phyloP scores from a whole-genome alignment of 345 rosid genomes.

The Lepidium sativum region DNA sequence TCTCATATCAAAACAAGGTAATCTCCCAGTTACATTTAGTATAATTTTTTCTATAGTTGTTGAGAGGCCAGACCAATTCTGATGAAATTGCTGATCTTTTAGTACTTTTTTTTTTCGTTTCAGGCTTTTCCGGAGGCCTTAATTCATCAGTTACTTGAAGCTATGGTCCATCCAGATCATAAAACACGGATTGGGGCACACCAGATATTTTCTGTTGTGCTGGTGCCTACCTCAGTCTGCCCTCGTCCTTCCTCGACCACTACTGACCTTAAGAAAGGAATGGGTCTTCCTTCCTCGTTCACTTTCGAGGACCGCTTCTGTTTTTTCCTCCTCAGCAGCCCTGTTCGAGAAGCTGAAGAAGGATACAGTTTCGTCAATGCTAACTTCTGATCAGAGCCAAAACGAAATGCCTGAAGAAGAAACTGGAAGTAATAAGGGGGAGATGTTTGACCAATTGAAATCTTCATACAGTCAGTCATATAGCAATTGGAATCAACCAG shows the following conservation, averaged over 20 bases:
- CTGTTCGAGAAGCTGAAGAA: conserved; percentile 81
- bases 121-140: conserved; percentile 95
- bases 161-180: conserved; percentile 94
- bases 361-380: conserved; percentile 38
- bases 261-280: conserved; percentile 41
- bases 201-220: conserved; percentile 86
- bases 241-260: conserved; percentile 45
- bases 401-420: conserved; percentile 34
- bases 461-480: conserved; percentile 34
- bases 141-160: conserved; percentile 87
- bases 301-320: conserved; percentile 90
- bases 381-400: conserved; percentile 29
- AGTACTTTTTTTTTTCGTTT: conserved; percentile 8
- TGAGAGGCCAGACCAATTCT: background rate
- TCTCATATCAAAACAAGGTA: conserved; percentile 79
- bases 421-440: conserved; percentile 26
- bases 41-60: background rate
- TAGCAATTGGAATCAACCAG: conserved; percentile 20
- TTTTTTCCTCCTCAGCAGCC: conserved; percentile 97
- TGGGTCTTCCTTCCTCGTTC: conserved; percentile 59
- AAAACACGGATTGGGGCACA: conserved; percentile 90
- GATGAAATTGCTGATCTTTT: background rate
- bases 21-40: background rate
- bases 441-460: conserved; percentile 43
- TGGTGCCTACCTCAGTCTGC: conserved; percentile 80